These are phyloP conservation scores for Clonostachys rhizophaga DNA, from an alignment of 2,329 filamentous ascomycete species.

Conservation along the genomic window DNA sequence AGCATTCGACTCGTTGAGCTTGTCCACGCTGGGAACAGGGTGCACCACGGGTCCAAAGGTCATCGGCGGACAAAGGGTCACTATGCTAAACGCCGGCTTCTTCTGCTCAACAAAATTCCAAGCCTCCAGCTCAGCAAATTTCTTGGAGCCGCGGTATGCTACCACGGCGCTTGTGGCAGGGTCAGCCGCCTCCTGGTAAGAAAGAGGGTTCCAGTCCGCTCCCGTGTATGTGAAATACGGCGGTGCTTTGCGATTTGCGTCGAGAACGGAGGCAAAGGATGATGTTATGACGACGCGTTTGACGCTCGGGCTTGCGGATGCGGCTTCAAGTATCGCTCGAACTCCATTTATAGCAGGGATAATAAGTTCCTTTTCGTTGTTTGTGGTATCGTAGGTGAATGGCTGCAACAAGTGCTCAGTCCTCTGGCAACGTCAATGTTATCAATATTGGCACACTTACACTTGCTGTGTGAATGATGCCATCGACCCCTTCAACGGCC, in stretches of 20 bases:
- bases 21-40: constrained; percentile 20
- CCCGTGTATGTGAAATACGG: constrained; percentile 48
- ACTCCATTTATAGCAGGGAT: constrained; percentile 40
- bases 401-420: constrained; percentile 17
- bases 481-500: constrained; percentile 32
- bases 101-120: constrained; percentile 25
- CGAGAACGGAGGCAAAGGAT: constrained; percentile 62
- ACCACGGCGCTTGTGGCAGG: constrained; percentile 30
- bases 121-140: constrained; percentile 23
- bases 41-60: constrained; percentile 37
- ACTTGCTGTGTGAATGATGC: constrained; percentile 37
- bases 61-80: constrained; percentile 38
- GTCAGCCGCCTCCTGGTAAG: constrained; percentile 38
- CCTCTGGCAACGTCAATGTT: too few relatives aligned
- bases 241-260: constrained; percentile 38
- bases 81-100: constrained; percentile 30
- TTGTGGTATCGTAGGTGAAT: constrained; percentile 32
- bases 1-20: constrained; percentile 35
- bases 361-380: constrained; percentile 39
- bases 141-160: constrained; percentile 25
- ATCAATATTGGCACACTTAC: constrained; percentile 15
- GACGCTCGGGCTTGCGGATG: constrained; percentile 11
- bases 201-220: constrained; percentile 53
- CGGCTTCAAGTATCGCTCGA: constrained; percentile 29
- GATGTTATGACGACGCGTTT: constrained; percentile 51